These are phyloP conservation scores for Volvox africanus DNA, from an alignment of 139 green algal species.

Conservation along the genomic window DNA sequence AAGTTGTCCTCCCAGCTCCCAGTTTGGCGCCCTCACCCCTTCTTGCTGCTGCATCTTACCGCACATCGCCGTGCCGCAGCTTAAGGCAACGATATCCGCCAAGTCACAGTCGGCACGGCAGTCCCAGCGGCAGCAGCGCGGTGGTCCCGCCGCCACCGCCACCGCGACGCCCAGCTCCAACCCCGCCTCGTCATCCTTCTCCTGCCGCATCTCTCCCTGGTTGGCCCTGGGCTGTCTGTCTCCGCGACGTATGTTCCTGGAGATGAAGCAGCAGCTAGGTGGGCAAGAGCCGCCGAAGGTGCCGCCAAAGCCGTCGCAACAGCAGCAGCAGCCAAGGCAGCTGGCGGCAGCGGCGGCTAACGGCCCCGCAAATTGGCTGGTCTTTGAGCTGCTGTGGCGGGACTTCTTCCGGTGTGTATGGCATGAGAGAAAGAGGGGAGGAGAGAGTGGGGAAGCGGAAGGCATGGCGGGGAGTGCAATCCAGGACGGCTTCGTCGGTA, in stretches of 20 bases:
- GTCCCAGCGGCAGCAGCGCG: conserved; percentile 11
- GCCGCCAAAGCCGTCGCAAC: neutral
- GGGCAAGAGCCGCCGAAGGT: neutral
- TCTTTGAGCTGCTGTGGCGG: conserved; percentile 89
- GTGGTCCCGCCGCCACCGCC: neutral
- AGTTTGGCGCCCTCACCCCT: neutral
- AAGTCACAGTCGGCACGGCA: conserved; percentile 32
- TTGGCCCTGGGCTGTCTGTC: conserved; percentile 88
- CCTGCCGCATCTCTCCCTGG: conserved; percentile 84
- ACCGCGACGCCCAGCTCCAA: conserved; percentile 27
- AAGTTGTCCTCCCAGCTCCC: too few relatives aligned
- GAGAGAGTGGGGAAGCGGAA: too few relatives aligned
- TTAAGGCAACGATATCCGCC: neutral
- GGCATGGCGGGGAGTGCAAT: too few relatives aligned
- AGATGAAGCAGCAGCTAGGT: conserved; percentile 19
- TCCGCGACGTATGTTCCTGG: conserved; percentile 61
- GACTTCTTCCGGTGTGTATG: conserved; percentile 83
- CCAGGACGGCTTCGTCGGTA: too few relatives aligned
- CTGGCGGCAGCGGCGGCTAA: neutral
- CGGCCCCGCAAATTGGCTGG: conserved; percentile 67
- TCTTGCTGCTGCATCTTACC: neutral
- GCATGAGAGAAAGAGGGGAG: too few relatives aligned
- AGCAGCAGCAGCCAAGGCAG: neutral
- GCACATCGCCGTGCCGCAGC: neutral
- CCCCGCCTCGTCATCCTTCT: conserved; percentile 67